Evolutionary conservation across 2,329 filamentous ascomycete genomes (phyloP).

Genomic region (Epicoccum nigrum): DNA sequence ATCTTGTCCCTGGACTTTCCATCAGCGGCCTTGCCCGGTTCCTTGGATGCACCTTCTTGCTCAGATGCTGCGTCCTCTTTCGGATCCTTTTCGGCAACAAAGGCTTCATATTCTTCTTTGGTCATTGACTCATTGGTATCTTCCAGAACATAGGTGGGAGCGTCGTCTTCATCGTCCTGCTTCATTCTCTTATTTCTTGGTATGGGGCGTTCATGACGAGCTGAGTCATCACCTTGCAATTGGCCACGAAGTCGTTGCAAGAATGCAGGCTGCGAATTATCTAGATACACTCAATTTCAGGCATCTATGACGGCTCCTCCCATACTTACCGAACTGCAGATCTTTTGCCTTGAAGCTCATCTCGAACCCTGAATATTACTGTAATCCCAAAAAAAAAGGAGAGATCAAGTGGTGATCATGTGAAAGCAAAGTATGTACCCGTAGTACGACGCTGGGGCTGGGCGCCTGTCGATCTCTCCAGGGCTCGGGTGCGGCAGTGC

Average conservation of each 20-base stretch:
- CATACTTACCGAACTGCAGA: constrained; percentile 64
- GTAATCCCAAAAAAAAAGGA: not conserved
- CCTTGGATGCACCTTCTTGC: constrained; percentile 10
- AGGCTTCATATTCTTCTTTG: constrained; percentile 57
- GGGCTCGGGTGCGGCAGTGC: constrained; percentile 8
- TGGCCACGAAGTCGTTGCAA: constrained; percentile 57
- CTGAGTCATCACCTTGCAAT: constrained; percentile 58
- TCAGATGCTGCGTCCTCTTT: constrained; percentile 15
- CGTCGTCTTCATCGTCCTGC: constrained; percentile 74
- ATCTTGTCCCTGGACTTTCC: constrained; percentile 38
- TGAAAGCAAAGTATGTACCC: constrained; percentile 10
- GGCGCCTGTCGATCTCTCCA: constrained; percentile 18
- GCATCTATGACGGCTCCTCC: constrained; percentile 50
- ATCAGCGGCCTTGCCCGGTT: constrained; percentile 3
- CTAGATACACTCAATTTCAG: constrained; percentile 39
- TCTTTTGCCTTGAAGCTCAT: constrained; percentile 71
- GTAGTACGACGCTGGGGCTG: constrained; percentile 12
- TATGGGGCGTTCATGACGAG: constrained; percentile 53
- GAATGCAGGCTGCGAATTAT: constrained; percentile 58
- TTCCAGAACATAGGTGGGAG: constrained; percentile 76
- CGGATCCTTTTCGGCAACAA: constrained; percentile 44
- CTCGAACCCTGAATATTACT: constrained; percentile 45
- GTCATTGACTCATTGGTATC: constrained; percentile 67
- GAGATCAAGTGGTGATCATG: not conserved
- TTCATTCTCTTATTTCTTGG: constrained; percentile 53